A percentile compares a stretch with the other conserved stretches of the same genome.
Conservation (phyloP, 2,329 filamentous ascomycete species). For the Leptographium galeiforme region DNA sequence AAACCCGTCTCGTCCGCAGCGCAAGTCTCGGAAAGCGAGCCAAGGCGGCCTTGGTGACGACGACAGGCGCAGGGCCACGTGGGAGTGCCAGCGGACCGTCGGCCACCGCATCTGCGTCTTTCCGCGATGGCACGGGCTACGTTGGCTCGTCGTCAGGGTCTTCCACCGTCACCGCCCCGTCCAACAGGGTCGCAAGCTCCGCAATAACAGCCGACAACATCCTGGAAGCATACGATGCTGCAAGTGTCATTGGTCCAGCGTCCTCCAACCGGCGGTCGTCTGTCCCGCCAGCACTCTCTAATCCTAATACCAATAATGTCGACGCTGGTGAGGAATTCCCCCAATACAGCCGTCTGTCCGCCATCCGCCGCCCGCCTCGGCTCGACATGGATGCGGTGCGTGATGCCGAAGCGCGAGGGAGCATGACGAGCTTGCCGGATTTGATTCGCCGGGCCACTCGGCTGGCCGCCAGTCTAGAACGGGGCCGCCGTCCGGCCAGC, state of each 20-base stretch:
- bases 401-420: constrained; percentile 71
- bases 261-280: constrained; percentile 15
- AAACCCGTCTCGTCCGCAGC: constrained; percentile 44
- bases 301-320: constrained; percentile 2
- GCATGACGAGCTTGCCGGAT: constrained; percentile 82
- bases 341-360: constrained; percentile 35
- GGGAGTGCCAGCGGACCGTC: constrained; percentile 20
- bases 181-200: constrained; percentile 13
- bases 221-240: constrained; percentile 35
- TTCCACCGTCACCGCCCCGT: constrained; percentile 28
- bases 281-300: constrained; percentile 13
- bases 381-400: constrained; percentile 73
- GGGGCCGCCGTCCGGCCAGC: constrained; percentile 54
- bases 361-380: constrained; percentile 52
- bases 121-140: constrained; percentile 31
- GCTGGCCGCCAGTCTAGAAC: constrained; percentile 77
- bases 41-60: constrained; percentile 42
- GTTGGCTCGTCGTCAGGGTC: constrained; percentile 29
- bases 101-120: constrained; percentile 20
- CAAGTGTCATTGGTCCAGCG: constrained; percentile 29
- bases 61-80: constrained; percentile 14
- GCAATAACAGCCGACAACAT: constrained; percentile 31
- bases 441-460: constrained; percentile 79
- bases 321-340: not conserved
- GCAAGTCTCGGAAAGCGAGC: constrained; percentile 49